A percentile compares a stretch with the other conserved stretches of the same genome.
Evolutionary conservation across 495 filamentous ascomycete genomes (phyloP).

Genomic region (Penicillium soppii): DNA sequence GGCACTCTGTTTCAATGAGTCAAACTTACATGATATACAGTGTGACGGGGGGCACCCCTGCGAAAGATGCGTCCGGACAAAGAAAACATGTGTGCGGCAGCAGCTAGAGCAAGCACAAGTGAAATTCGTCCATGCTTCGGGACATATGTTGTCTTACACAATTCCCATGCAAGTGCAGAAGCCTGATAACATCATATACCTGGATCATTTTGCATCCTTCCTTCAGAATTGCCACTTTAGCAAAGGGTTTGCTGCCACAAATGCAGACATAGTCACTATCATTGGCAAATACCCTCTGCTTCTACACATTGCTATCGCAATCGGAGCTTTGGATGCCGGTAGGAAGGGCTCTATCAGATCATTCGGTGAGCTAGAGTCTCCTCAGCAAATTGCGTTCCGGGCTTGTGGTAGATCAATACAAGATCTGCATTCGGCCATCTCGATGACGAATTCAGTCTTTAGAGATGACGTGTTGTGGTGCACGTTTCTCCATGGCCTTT

Average conservation of each 20-base stretch:
- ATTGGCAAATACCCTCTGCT: conserved; percentile 6
- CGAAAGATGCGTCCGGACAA: conserved; percentile 3
- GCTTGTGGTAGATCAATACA: conserved; percentile 2
- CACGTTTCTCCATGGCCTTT: conserved; percentile 5
- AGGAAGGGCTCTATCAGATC: conserved; percentile 2
- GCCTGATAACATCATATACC: background rate
- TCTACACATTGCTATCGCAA: conserved; percentile 3
- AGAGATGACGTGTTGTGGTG: conserved; percentile 3
- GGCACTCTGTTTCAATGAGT: conserved; percentile 1
- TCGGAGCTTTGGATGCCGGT: conserved; percentile 5
- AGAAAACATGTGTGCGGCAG: background rate
- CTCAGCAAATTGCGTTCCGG: conserved; percentile 4
- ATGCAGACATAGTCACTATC: conserved; percentile 2
- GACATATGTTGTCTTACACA: background rate
- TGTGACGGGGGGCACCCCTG: conserved; percentile 1
- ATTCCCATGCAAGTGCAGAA: conserved; percentile 3
- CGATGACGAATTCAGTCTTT: background rate
- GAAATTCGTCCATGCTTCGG: conserved; percentile 1
- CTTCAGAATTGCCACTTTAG: conserved; percentile 1
- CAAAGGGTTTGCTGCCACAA: background rate
- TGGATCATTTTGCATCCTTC: conserved; percentile 4
- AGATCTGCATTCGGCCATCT: conserved; percentile 3
- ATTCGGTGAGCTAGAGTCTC: background rate
- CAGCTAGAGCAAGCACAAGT: background rate
- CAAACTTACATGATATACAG: background rate